Conservation (phyloP, 169 alveolate species). For the Plasmodium cynomolgi region DNA sequence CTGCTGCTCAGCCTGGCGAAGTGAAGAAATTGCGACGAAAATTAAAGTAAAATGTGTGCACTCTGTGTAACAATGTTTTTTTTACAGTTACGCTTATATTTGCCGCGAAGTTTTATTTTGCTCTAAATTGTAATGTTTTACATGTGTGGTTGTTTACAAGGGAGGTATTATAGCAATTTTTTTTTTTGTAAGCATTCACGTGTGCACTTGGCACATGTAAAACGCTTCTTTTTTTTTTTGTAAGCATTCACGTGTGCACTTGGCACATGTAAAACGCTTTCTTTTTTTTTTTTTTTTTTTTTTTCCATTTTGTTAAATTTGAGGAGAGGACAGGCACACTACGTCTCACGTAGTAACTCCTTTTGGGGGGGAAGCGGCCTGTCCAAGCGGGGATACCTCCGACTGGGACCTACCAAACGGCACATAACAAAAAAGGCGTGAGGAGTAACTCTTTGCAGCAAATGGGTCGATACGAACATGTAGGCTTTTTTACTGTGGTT, state of each 20-base stretch:
- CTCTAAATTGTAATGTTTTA: not conserved
- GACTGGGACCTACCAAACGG: not conserved
- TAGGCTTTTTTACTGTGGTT: not conserved
- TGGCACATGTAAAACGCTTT: too few relatives aligned
- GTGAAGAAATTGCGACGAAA: not conserved
- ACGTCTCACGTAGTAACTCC: too few relatives aligned
- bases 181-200: not conserved
- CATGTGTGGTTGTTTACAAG: not conserved
- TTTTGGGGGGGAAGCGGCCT: too few relatives aligned
- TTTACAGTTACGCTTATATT: not conserved
- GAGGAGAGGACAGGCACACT: too few relatives aligned
- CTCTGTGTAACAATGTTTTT: not conserved
- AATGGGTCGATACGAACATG: not conserved
- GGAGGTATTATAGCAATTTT: not conserved
- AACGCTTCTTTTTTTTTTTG: too few relatives aligned
- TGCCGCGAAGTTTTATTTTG: not conserved
- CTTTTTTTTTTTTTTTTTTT: too few relatives aligned
- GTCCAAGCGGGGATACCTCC: too few relatives aligned
- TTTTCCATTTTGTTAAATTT: too few relatives aligned
- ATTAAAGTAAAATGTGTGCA: not conserved
- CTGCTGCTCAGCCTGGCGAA: not conserved
- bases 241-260: too few relatives aligned
- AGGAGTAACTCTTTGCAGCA: not conserved
- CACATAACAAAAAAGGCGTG: not conserved
- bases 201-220: not conserved